Conservation (phyloP, 1,284 basidiomycete species). For the Ceratobasidium sp. region DNA sequence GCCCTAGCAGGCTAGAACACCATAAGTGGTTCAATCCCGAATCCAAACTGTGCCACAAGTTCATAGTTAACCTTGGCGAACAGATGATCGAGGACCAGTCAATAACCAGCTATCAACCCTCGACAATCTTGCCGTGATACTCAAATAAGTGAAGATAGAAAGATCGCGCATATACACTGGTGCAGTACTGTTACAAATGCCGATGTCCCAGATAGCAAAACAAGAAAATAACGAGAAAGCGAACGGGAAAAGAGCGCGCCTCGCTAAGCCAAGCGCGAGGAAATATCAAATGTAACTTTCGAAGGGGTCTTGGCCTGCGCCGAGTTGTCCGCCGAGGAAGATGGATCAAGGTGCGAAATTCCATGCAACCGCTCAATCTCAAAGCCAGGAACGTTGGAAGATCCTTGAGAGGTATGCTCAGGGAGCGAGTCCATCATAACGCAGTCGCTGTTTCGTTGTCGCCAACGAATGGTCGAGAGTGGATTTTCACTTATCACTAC, state of each 20-base stretch:
- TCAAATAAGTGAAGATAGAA: background rate
- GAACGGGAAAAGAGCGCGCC: background rate
- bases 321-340: slow-evolving; percentile 5
- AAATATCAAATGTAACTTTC: slow-evolving; percentile 32
- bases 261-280: background rate
- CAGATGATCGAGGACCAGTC: too few species aligned
- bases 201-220: slow-evolving; percentile 9
- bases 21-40: too few species aligned
- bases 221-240: slow-evolving; percentile 13
- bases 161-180: slow-evolving; percentile 12
- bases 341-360: slow-evolving; percentile 17
- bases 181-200: slow-evolving; percentile 41
- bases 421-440: slow-evolving; percentile 38
- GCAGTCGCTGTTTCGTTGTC: slow-evolving; percentile 30
- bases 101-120: background rate
- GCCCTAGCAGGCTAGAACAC: too few species aligned
- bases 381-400: slow-evolving; percentile 10
- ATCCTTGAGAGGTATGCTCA: background rate
- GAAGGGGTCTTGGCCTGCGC: slow-evolving; percentile 18
- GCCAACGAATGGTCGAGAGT: slow-evolving; percentile 42
- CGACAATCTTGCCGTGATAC: too few species aligned
- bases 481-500: slow-evolving; percentile 21
- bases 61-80: too few species aligned
- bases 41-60: too few species aligned
- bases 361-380: slow-evolving; percentile 13